Evolutionary conservation across 345 rosid species (phyloP).

Genomic region (Camelina laxa): DNA sequence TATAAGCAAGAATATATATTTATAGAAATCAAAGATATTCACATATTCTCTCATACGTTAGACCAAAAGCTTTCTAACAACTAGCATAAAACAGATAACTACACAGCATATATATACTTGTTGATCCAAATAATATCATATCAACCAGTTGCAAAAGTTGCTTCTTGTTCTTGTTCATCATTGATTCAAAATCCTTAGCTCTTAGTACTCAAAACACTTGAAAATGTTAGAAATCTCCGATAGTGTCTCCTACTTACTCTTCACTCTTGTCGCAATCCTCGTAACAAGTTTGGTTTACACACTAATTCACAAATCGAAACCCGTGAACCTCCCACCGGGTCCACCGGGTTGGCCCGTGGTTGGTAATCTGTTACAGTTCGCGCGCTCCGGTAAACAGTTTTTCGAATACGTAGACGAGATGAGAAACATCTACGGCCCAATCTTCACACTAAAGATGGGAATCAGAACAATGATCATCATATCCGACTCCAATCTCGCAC

Average conservation of each 20-base stretch:
- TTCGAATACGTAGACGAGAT: conserved; percentile 63
- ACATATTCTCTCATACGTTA: conserved; percentile 1
- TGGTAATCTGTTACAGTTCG: conserved; percentile 84
- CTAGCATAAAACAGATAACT: too few species aligned
- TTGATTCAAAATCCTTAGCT: too few species aligned
- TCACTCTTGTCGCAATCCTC: conserved; percentile 38
- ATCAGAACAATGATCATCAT: conserved; percentile 73
- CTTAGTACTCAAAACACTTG: neutral
- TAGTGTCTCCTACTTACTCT: neutral
- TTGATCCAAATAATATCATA: neutral
- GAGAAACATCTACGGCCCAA: conserved; percentile 61
- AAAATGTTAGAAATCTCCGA: conserved; percentile 4
- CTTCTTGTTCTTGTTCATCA: neutral
- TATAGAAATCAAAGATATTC: neutral
- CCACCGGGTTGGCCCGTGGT: conserved; percentile 88
- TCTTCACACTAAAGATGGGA: conserved; percentile 80
- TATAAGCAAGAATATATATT: neutral
- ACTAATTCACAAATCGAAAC: conserved; percentile 7
- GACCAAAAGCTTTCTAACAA: neutral
- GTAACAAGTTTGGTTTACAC: conserved; percentile 48
- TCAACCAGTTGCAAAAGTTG: neutral
- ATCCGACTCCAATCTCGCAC: conserved; percentile 62
- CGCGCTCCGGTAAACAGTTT: conserved; percentile 73
- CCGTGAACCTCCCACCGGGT: conserved; percentile 75
- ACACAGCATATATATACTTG: neutral